Evolutionary conservation across 2,329 filamentous ascomycete genomes (phyloP).

Genomic region (Pseudogymnoascus sp.): DNA sequence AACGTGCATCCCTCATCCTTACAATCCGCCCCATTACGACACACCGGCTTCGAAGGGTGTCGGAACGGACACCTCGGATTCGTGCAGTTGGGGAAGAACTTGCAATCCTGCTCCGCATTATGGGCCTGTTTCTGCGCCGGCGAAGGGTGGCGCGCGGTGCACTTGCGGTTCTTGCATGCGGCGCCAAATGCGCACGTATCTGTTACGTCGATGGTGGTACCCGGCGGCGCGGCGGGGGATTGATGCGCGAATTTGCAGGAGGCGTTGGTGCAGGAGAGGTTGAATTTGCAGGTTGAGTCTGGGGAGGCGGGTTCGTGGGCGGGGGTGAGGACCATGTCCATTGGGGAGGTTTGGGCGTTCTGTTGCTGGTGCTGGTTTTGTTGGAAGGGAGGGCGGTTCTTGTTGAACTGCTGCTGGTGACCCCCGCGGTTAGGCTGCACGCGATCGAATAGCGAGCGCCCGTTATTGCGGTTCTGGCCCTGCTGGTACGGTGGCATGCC

Average conservation of each 20-base stretch:
- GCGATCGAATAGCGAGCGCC: slow-evolving; percentile 67
- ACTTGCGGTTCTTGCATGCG: slow-evolving; percentile 94
- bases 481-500: slow-evolving; percentile 41
- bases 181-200: slow-evolving; percentile 79
- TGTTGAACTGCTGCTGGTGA: slow-evolving; percentile 4
- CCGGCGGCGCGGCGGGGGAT: slow-evolving; percentile 78
- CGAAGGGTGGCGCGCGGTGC: slow-evolving; percentile 83
- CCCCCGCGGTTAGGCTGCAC: slow-evolving; percentile 41
- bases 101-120: slow-evolving; percentile 79
- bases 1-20: slow-evolving; percentile 77
- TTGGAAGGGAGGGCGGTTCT: not conserved
- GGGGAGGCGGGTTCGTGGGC: slow-evolving; percentile 51
- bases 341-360: slow-evolving; percentile 28
- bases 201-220: slow-evolving; percentile 66
- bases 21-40: slow-evolving; percentile 87
- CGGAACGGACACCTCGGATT: slow-evolving; percentile 83
- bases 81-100: slow-evolving; percentile 84
- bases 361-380: slow-evolving; percentile 13
- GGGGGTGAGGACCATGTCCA: slow-evolving; percentile 58
- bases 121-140: slow-evolving; percentile 73
- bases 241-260: slow-evolving; percentile 93
- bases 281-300: slow-evolving; percentile 78
- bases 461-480: slow-evolving; percentile 34
- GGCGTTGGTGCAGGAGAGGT: slow-evolving; percentile 77
- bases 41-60: slow-evolving; percentile 79